phyloP scores from a whole-genome alignment of 2,329 filamentous ascomycete species.

The Arthrobotrys megalospora region DNA sequence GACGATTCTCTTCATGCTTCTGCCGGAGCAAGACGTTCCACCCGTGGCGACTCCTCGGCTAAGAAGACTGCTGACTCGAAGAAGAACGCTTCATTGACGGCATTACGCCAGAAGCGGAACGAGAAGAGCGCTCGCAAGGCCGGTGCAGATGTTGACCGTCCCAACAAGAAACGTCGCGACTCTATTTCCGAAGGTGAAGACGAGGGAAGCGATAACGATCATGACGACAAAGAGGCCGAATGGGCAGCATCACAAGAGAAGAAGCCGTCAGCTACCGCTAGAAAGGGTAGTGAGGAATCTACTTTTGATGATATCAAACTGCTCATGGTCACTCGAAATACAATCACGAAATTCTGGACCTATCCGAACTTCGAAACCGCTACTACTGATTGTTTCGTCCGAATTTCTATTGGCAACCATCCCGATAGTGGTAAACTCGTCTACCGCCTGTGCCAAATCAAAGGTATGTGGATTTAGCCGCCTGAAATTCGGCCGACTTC shows the following conservation, averaged over 20 bases:
- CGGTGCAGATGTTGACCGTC: conserved; percentile 56
- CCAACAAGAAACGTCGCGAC: conserved; percentile 62
- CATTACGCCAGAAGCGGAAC: conserved; percentile 63
- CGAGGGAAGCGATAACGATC: conserved; percentile 62
- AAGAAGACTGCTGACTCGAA: conserved; percentile 63
- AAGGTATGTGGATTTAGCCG: conserved; percentile 74
- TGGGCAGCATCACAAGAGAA: conserved; percentile 46
- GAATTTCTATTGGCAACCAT: conserved; percentile 86
- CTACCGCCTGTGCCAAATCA: conserved; percentile 91
- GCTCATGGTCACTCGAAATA: conserved; percentile 83
- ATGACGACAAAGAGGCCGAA: conserved; percentile 50
- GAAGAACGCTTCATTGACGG: conserved; percentile 63
- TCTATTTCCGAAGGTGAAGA: conserved; percentile 57
- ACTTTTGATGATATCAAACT: conserved; percentile 65
- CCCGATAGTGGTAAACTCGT: conserved; percentile 78
- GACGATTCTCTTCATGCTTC: conserved; percentile 57
- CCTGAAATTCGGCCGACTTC: conserved; percentile 47
- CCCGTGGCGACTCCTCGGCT: conserved; percentile 62
- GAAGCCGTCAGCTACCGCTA: conserved; percentile 50
- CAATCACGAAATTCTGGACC: conserved; percentile 93
- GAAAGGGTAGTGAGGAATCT: conserved; percentile 61
- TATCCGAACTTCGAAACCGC: conserved; percentile 88
- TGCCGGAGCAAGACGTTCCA: conserved; percentile 60
- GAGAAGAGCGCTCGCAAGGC: conserved; percentile 63
- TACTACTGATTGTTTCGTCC: conserved; percentile 82